phyloP scores from a whole-genome alignment of 495 filamentous ascomycete species.

The Penicillium samsonianum region DNA sequence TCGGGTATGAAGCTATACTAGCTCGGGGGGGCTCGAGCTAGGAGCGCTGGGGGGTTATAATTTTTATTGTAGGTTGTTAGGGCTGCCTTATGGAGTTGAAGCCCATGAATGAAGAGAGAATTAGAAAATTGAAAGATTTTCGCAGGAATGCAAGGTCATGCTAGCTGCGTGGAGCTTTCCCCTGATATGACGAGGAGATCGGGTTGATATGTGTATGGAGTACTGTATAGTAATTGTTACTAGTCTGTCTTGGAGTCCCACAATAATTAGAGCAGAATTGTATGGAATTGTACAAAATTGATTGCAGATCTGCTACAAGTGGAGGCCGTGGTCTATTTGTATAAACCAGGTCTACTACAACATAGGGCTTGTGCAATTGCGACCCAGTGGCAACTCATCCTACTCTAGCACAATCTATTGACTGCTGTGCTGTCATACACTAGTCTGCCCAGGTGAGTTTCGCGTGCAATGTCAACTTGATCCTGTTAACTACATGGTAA shows the following conservation, averaged over 20 bases:
- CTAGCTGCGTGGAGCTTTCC: slow-evolving; percentile 11
- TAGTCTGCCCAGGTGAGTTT: neutral
- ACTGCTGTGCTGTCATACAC: slow-evolving; percentile 19
- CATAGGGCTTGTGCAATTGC: slow-evolving; percentile 4
- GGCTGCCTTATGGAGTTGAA: neutral
- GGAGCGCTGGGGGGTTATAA: neutral
- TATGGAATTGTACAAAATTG: neutral
- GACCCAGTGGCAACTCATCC: slow-evolving; percentile 4
- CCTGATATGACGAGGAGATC: slow-evolving; percentile 21
- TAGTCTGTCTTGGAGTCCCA: slow-evolving; percentile 13
- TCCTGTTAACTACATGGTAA: neutral
- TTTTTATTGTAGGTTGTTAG: neutral
- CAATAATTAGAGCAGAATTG: neutral
- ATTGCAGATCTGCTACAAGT: neutral
- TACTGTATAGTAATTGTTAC: slow-evolving; percentile 4
- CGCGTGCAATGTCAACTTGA: neutral
- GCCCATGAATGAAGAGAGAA: neutral
- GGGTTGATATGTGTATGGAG: neutral
- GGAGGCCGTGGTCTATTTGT: neutral
- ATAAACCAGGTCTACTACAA: neutral
- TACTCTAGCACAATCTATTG: neutral
- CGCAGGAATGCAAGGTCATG: slow-evolving; percentile 6
- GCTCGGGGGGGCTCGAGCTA: neutral
- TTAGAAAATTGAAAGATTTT: slow-evolving; percentile 3
- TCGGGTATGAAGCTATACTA: slow-evolving; percentile 9